phyloP scores from a whole-genome alignment of 139 green algal species.

The Pedinophyceae sp. region DNA sequence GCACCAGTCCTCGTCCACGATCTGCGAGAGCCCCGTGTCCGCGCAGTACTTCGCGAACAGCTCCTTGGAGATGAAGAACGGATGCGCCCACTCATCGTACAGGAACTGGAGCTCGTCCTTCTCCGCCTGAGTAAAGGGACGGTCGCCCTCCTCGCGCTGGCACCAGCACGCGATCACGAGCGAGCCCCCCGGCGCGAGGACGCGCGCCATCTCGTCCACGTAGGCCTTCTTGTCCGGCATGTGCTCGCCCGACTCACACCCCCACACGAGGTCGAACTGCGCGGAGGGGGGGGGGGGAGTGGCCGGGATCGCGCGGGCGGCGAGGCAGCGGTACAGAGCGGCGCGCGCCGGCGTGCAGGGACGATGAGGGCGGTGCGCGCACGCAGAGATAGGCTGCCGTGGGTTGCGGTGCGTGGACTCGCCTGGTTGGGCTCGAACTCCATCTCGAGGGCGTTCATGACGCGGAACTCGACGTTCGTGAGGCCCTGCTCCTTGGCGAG shows the following conservation, averaged over 20 bases:
- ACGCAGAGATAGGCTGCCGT: too few relatives aligned
- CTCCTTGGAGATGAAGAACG: constrained; percentile 78
- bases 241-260: constrained; percentile 91
- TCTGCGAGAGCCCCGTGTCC: constrained; percentile 40
- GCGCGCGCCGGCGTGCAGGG: too few relatives aligned
- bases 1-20: constrained; percentile 64
- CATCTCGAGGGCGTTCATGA: constrained; percentile 92
- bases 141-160: constrained; percentile 58
- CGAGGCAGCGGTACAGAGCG: too few relatives aligned
- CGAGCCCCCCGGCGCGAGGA: constrained; percentile 73
- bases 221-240: constrained; percentile 97
- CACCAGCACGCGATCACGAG: constrained; percentile 78
- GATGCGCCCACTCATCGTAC: constrained; percentile 92
- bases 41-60: neutral
- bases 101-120: constrained; percentile 70
- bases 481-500: constrained; percentile 60
- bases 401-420: too few relatives aligned
- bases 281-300: too few relatives aligned
- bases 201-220: constrained; percentile 77
- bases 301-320: too few relatives aligned
- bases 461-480: constrained; percentile 29
- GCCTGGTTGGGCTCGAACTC: constrained; percentile 64
- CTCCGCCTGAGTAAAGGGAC: constrained; percentile 49
- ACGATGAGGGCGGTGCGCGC: too few relatives aligned
- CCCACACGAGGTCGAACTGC: constrained; percentile 93